phyloP scores from a whole-genome alignment of 148 eudicot species.

The Gaultheria prostrata region DNA sequence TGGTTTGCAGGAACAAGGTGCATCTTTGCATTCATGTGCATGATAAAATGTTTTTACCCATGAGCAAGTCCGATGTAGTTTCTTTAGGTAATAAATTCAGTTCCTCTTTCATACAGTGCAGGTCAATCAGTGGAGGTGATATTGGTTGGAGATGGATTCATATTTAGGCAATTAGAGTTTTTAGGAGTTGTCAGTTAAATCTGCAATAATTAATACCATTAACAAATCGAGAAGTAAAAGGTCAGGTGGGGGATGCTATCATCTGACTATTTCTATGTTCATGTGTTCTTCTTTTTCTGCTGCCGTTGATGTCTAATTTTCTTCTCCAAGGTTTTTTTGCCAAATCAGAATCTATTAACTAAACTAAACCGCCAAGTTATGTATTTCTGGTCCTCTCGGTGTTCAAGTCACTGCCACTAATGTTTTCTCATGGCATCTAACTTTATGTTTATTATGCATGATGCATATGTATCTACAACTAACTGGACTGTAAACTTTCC shows the following conservation, averaged over 20 bases:
- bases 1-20: not conserved
- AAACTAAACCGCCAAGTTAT: not conserved
- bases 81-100: conserved; percentile 26
- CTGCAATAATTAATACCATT: too few species aligned
- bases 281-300: conserved; percentile 8
- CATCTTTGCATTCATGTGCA: not conserved
- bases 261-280: not conserved
- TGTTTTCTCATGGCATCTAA: not conserved
- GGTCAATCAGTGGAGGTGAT: conserved; percentile 59
- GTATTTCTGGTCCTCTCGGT: not conserved
- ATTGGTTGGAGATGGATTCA: not conserved
- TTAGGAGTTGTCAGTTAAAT: too few species aligned
- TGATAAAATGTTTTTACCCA: not conserved
- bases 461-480: not conserved
- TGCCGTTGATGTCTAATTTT: conserved; percentile 1
- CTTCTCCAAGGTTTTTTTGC: not conserved
- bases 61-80: not conserved
- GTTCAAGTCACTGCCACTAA: not conserved
- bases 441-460: not conserved
- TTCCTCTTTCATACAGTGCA: conserved; percentile 69
- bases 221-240: not conserved
- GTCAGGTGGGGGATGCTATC: not conserved
- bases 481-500: conserved; percentile 19
- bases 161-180: not conserved
- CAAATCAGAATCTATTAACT: not conserved